Evolutionary conservation across 805 yeast species (phyloP).

Genomic region (Tetrapisispora nanseiensis): DNA sequence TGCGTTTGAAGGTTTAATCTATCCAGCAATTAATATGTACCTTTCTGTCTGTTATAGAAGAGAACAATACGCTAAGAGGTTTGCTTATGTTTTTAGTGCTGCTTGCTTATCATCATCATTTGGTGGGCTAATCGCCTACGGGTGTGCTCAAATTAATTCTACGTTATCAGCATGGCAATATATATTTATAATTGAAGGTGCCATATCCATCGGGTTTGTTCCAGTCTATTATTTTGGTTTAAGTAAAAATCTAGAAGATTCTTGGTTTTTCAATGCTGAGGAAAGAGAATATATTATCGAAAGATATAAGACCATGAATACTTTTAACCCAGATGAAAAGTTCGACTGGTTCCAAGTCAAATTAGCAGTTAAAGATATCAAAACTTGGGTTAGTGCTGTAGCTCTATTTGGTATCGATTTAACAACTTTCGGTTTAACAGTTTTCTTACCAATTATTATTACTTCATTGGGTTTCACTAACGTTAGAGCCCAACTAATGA

Average conservation of each 20-base stretch:
- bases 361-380: slow-evolving; percentile 24
- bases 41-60: slow-evolving; percentile 39
- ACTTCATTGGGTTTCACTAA: slow-evolving; percentile 41
- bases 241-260: slow-evolving; percentile 33
- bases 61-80: slow-evolving; percentile 39
- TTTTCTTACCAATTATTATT: slow-evolving; percentile 33
- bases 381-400: slow-evolving; percentile 26
- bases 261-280: slow-evolving; percentile 33
- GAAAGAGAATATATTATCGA: slow-evolving; percentile 32
- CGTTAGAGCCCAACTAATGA: slow-evolving; percentile 65
- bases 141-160: slow-evolving; percentile 34
- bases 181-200: slow-evolving; percentile 43
- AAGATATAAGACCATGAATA: slow-evolving; percentile 30
- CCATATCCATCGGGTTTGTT: slow-evolving; percentile 32
- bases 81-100: slow-evolving; percentile 41
- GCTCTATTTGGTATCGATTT: slow-evolving; percentile 33
- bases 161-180: slow-evolving; percentile 41
- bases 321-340: slow-evolving; percentile 30
- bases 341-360: slow-evolving; percentile 31
- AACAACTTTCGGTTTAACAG: slow-evolving; percentile 34
- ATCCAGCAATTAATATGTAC: slow-evolving; percentile 40
- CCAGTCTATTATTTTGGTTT: slow-evolving; percentile 31
- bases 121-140: slow-evolving; percentile 45
- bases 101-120: slow-evolving; percentile 48
- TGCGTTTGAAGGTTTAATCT: slow-evolving; percentile 41